A percentile compares a stretch with the other conserved stretches of the same genome.
phyloP scores from a whole-genome alignment of 495 filamentous ascomycete species.

The Usnea hakonensis region DNA sequence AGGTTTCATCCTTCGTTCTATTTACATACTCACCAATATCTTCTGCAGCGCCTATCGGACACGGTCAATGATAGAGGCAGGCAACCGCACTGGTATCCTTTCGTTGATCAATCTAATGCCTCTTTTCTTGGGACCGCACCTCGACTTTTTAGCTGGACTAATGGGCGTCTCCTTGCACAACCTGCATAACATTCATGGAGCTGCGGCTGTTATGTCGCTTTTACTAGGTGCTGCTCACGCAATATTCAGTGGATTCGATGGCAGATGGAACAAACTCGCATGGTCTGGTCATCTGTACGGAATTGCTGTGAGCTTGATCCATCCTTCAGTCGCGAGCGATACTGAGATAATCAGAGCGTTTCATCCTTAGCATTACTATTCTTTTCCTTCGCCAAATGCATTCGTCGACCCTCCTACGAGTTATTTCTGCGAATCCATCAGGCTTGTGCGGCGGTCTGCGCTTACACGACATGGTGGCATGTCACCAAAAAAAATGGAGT shows the following conservation, averaged over 20 bases:
- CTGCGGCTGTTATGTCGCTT: too few relatives aligned
- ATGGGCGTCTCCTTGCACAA: constrained; percentile 23
- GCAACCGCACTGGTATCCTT: neutral
- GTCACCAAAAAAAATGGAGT: constrained; percentile 9
- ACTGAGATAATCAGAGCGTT: neutral
- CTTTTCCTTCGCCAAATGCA: neutral
- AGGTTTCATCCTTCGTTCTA: neutral
- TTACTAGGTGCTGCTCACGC: too few relatives aligned
- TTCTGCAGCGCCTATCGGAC: neutral
- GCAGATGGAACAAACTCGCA: too few relatives aligned
- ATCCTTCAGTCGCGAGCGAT: constrained; percentile 10
- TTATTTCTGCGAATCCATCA: constrained; percentile 32
- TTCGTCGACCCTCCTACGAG: constrained; percentile 21
- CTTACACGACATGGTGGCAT: constrained; percentile 28
- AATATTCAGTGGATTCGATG: too few relatives aligned
- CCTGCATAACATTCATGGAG: too few relatives aligned
- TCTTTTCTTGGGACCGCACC: constrained; percentile 21
- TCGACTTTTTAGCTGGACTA: constrained; percentile 27
- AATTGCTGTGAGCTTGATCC: constrained; percentile 18
- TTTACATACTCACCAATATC: neutral
- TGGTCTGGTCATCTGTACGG: too few relatives aligned
- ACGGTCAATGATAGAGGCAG: neutral
- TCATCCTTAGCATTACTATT: neutral
- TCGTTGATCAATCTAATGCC: constrained; percentile 9
- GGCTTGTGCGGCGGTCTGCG: constrained; percentile 19